Evolutionary conservation across 2,329 filamentous ascomycete species (phyloP), one percentile per base, ranked within the genome.

Genomic region (Waltergamsia citrina): DNA sequence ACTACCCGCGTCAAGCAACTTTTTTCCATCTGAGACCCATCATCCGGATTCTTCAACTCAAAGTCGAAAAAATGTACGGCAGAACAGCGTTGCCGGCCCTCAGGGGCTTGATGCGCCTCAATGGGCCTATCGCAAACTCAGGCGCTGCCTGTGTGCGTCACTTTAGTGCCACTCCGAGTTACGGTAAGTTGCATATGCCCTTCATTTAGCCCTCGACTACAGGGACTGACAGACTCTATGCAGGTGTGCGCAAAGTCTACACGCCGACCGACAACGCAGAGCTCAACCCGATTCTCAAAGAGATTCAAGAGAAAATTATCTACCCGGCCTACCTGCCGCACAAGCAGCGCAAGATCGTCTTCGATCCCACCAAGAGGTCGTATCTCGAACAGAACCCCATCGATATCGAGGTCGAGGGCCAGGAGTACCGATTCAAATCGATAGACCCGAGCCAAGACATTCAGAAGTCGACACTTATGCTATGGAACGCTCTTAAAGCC

Each of bases 301-400:
- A 47, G 16, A 65, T 81, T 48, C 73, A 77, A 42, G 56, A 65
- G 29, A 69, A 70, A 43, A 65, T 78, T 51, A 70, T 82, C 50
- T 56, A 82, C 27, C 77, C 77, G n/a, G 56, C 65, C 21, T 71
- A 76, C 49, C 69, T 84, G 19, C 62, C 67, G 16, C 37, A 50
- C 19, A 53, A 57, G 33, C 69, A 81, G 55, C 68, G 63, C 44
- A 60, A 67, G 43, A 62, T 70, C 38, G 54, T 82, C 44, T 69
- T 65, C 56, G 57, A 61, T 38, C 41, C 49, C 11, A 64, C 62
- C 40, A 59, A 65, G 51, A 56, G 61, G 42, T 55, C 64, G 41
- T 53, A 53, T 38, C 65, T 81, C 26, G 56, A 67, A 38, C 54
- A 60, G 23, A 71, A 78, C 48, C 71, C 74, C 24, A 62, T 78